phyloP scores from a whole-genome alignment of 2,329 filamentous ascomycete species.

The Pleomassaria siparia region DNA sequence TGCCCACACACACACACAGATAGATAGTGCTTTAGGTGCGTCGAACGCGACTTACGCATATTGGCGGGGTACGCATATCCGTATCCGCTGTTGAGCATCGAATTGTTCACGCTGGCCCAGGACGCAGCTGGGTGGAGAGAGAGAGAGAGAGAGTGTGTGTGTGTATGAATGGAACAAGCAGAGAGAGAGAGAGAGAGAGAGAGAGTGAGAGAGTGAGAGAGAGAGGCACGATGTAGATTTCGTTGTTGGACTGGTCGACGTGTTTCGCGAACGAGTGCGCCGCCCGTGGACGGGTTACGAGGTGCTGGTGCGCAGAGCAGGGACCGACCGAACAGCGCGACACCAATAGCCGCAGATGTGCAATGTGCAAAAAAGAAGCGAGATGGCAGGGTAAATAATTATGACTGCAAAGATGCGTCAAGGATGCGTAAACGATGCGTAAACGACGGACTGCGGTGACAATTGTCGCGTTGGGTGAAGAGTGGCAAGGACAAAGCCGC shows the following conservation, averaged over 20 bases:
- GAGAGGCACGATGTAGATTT: too few species aligned
- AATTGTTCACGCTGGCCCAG: slow-evolving; percentile 1
- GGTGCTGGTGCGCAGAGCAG: slow-evolving; percentile 1
- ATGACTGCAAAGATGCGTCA: slow-evolving; percentile 1
- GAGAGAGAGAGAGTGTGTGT: not conserved
- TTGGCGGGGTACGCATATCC: slow-evolving; percentile 9
- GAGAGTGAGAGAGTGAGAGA: not conserved
- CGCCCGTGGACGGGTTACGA: too few species aligned
- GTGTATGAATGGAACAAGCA: too few species aligned
- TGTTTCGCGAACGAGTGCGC: slow-evolving; percentile 6
- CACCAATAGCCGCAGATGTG: not conserved
- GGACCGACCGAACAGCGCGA: slow-evolving; percentile 9
- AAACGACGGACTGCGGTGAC: not conserved
- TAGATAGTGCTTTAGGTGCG: not conserved
- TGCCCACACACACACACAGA: not conserved
- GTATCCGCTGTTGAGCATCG: slow-evolving; percentile 12
- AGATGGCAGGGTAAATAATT: too few species aligned
- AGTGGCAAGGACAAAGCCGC: slow-evolving; percentile 3
- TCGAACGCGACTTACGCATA: slow-evolving; percentile 6
- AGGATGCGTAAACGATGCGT: slow-evolving; percentile 1
- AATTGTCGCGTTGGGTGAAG: slow-evolving; percentile 7
- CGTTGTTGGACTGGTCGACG: too few species aligned
- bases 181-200: not conserved
- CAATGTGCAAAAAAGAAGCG: not conserved
- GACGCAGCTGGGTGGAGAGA: not conserved